Evolutionary conservation across 2,329 filamentous ascomycete genomes (phyloP).

Genomic region (Sclerotinia sclerotiorum): DNA sequence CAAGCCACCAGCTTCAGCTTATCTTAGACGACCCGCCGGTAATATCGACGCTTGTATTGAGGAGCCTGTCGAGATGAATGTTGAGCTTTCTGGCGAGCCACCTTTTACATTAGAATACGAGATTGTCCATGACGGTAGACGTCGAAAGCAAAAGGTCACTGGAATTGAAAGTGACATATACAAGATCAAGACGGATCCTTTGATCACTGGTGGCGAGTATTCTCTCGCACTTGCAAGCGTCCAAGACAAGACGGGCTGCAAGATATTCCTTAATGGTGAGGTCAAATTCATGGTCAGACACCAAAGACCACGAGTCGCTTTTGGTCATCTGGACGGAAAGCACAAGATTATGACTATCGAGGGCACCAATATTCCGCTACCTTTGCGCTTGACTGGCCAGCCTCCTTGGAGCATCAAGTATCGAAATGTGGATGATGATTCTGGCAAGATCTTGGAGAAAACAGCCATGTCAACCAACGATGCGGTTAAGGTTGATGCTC

Average conservation of each 20-base stretch:
- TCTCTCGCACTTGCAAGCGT: constrained; percentile 81
- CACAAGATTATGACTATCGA: constrained; percentile 74
- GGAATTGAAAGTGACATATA: constrained; percentile 63
- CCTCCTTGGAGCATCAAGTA: constrained; percentile 81
- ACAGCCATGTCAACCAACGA: constrained; percentile 61
- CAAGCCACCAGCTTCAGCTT: constrained; percentile 85
- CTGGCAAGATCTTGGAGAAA: constrained; percentile 49
- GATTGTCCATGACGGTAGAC: constrained; percentile 83
- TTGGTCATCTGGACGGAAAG: constrained; percentile 82
- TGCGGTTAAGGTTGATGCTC: constrained; percentile 60
- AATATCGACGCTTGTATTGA: constrained; percentile 76
- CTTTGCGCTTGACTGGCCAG: constrained; percentile 81
- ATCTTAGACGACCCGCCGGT: constrained; percentile 57
- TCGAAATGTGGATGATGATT: constrained; percentile 59
- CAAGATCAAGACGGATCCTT: constrained; percentile 71
- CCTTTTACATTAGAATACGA: constrained; percentile 94
- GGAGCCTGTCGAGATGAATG: constrained; percentile 71
- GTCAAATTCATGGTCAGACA: constrained; percentile 82
- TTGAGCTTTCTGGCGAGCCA: constrained; percentile 75
- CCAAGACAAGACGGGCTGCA: constrained; percentile 83
- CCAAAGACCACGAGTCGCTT: constrained; percentile 82
- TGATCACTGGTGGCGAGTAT: constrained; percentile 86
- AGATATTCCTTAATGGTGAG: constrained; percentile 80
- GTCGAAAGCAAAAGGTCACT: constrained; percentile 65
- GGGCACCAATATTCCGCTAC: constrained; percentile 69